These are phyloP conservation scores for Mrakia blollopis DNA, from an alignment of 768 basidiomycete genomes.

Conservation along the genomic window DNA sequence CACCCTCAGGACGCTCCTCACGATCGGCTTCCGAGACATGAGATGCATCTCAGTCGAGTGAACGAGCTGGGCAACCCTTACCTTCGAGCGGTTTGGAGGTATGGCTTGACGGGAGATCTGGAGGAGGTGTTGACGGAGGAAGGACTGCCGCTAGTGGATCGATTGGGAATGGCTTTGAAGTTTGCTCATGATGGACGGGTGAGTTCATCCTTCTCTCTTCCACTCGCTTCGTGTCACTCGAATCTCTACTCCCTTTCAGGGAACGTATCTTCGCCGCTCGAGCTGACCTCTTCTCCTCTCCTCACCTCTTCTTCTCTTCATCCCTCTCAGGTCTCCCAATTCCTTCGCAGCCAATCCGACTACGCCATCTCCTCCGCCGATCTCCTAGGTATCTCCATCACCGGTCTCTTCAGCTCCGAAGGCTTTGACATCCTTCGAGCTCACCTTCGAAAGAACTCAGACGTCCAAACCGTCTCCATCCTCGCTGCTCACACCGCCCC, in stretches of 20 bases:
- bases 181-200: constrained; percentile 17
- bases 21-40: neutral
- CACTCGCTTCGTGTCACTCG: neutral
- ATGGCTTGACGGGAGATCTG: constrained; percentile 27
- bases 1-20: neutral
- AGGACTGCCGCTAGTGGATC: constrained; percentile 8
- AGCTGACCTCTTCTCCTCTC: no score
- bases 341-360: constrained; percentile 5
- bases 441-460: constrained; percentile 20
- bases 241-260: neutral
- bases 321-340: neutral
- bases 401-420: constrained; percentile 18
- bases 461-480: constrained; percentile 29
- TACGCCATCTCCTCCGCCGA: constrained; percentile 4
- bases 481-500: constrained; percentile 20
- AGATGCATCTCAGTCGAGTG: neutral
- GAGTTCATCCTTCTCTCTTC: neutral
- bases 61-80: constrained; percentile 18
- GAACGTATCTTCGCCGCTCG: no score
- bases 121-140: constrained; percentile 30
- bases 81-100: constrained; percentile 27
- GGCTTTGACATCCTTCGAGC: constrained; percentile 18
- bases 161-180: constrained; percentile 21
- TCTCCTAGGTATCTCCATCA: constrained; percentile 4
- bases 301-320: neutral